Conservation (phyloP, 2,329 filamentous ascomycete species). For the Gaeumannomyces tritici region DNA sequence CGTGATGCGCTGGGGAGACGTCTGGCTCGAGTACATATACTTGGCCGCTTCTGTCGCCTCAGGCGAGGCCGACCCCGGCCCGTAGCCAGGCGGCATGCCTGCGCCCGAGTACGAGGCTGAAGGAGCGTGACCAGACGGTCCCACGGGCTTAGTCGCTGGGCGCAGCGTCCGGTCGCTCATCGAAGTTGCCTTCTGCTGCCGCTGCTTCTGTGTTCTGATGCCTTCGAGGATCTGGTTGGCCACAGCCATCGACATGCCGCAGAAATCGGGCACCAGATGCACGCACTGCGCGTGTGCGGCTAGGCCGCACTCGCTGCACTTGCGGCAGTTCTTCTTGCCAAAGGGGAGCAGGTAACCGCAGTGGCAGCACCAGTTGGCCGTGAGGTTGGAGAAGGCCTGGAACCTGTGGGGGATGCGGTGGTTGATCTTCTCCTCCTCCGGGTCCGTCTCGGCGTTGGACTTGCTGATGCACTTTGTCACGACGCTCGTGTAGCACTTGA, state of each 20-base stretch:
- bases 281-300: constrained; percentile 88
- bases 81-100: constrained; percentile 13
- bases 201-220: constrained; percentile 67
- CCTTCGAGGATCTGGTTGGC: constrained; percentile 90
- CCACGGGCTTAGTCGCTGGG: constrained; percentile 34
- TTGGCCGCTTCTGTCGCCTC: constrained; percentile 57
- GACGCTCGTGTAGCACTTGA: constrained; percentile 91
- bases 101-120: constrained; percentile 12
- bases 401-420: constrained; percentile 98
- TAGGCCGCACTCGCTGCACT: constrained; percentile 85
- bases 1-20: constrained; percentile 36
- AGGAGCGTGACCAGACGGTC: constrained; percentile 12
- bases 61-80: constrained; percentile 27
- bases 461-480: constrained; percentile 99
- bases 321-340: constrained; percentile 88
- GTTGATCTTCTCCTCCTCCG: constrained; percentile 99
- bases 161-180: constrained; percentile 62
- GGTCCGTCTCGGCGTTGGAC: constrained; percentile 95
- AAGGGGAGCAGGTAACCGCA: constrained; percentile 94
- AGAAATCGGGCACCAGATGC: constrained; percentile 96
- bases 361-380: constrained; percentile 98
- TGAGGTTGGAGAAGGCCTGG: constrained; percentile 92
- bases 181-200: constrained; percentile 45
- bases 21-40: constrained; percentile 46
- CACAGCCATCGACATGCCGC: constrained; percentile 97